These are phyloP conservation scores for Physcomitrellopsis africana DNA, from an alignment of 225 moss, liverwort and hornwort genomes.

Conservation along the genomic window DNA sequence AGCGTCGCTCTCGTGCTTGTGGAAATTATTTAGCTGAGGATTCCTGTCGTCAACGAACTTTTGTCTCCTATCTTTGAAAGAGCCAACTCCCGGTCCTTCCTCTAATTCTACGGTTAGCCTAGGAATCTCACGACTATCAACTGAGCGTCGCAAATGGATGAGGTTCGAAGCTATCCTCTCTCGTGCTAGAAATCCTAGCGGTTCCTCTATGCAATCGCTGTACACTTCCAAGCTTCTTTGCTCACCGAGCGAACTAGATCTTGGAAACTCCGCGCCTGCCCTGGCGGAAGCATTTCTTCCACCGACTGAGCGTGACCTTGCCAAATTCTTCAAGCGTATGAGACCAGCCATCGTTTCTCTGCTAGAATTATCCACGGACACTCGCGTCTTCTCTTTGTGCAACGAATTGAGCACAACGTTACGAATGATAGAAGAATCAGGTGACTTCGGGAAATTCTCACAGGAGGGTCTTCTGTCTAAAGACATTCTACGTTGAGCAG, in stretches of 20 bases:
- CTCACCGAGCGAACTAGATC: constrained; percentile 31
- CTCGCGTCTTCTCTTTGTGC: constrained; percentile 36
- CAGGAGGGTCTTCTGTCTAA: constrained; percentile 20
- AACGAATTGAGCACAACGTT: constrained; percentile 40
- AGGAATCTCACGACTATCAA: constrained; percentile 20
- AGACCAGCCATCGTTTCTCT: constrained; percentile 33
- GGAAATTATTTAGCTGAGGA: not conserved
- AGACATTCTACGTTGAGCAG: constrained; percentile 20
- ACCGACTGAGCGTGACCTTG: constrained; percentile 37
- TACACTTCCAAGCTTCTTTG: constrained; percentile 25
- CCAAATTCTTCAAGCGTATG: constrained; percentile 35
- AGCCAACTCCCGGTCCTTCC: constrained; percentile 32
- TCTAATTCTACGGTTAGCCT: constrained; percentile 40
- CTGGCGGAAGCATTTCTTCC: constrained; percentile 22
- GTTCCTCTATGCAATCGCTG: constrained; percentile 10
- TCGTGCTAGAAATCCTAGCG: constrained; percentile 5
- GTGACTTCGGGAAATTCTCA: constrained; percentile 21
- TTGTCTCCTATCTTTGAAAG: constrained; percentile 20
- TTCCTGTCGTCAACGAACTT: not conserved
- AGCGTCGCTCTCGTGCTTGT: constrained; percentile 12
- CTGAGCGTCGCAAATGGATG: constrained; percentile 15
- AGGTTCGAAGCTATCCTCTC: constrained; percentile 16
- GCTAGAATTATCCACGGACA: constrained; percentile 31
- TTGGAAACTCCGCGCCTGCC: constrained; percentile 23
- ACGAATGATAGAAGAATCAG: constrained; percentile 28